Conservation (phyloP, 371 early-diverging fungal species). For the Synchytrium microbalum region DNA sequence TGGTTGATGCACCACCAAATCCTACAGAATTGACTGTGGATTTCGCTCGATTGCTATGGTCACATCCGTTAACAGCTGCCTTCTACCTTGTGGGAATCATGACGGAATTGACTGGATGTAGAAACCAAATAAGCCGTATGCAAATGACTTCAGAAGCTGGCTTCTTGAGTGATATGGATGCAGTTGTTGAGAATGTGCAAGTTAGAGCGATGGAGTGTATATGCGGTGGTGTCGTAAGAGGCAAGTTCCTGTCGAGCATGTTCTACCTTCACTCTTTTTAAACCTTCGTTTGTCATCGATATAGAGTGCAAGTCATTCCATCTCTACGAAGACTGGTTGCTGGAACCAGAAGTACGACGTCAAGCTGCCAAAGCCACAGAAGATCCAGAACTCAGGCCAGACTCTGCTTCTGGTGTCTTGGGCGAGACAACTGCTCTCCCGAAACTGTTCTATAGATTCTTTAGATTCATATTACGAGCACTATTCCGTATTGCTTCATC, state of each 20-base stretch:
- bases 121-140: constrained; percentile 11
- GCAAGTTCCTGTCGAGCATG: neutral
- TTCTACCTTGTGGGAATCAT: neutral
- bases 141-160: constrained; percentile 10
- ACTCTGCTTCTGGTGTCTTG: neutral
- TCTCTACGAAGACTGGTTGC: constrained; percentile 77
- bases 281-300: neutral
- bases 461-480: constrained; percentile 56
- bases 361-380: neutral
- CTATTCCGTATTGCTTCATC: constrained; percentile 19
- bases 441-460: constrained; percentile 60
- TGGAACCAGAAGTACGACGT: constrained; percentile 50
- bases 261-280: neutral
- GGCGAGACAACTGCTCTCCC: constrained; percentile 30
- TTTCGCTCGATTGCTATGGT: neutral
- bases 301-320: constrained; percentile 71
- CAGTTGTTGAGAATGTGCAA: constrained; percentile 26
- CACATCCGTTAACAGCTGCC: neutral
- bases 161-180: constrained; percentile 32
- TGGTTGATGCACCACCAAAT: neutral
- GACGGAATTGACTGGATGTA: neutral
- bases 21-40: neutral
- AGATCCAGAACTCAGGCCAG: neutral
- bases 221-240: neutral
- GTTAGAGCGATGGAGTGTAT: neutral